Percentiles rank a stretch among this genome's conserved stretches.
phyloP scores from a whole-genome alignment of 805 yeast species.

The Candida oleophila region DNA sequence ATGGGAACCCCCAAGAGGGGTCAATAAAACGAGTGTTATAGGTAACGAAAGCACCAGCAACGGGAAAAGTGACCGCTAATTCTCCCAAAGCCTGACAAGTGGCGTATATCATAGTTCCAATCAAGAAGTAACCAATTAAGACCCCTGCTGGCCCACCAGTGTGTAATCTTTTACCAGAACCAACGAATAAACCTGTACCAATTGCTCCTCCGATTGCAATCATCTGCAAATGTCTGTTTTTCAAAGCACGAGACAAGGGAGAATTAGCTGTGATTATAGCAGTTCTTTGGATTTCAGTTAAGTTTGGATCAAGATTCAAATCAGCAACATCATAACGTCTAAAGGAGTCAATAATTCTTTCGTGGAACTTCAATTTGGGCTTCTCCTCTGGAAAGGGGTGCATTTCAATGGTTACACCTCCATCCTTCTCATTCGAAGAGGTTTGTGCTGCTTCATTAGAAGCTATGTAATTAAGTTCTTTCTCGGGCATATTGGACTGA shows the following conservation, averaged over 20 bases:
- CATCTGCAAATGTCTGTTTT: constrained; percentile 62
- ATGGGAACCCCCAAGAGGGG: constrained; percentile 59
- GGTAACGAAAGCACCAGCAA: constrained; percentile 66
- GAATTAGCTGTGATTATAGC: constrained; percentile 45
- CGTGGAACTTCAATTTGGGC: neutral
- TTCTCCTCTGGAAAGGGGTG: neutral
- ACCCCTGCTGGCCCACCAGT: constrained; percentile 66
- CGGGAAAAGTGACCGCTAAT: constrained; percentile 58
- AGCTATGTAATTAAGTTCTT: constrained; percentile 1
- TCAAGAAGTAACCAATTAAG: constrained; percentile 53
- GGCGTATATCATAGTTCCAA: constrained; percentile 55
- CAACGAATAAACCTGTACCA: constrained; percentile 68
- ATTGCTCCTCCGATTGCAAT: constrained; percentile 67
- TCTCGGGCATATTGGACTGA: constrained; percentile 2
- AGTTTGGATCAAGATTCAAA: constrained; percentile 13
- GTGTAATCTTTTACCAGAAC: constrained; percentile 56
- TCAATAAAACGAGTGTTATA: constrained; percentile 59
- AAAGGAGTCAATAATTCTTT: neutral
- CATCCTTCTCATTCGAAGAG: neutral
- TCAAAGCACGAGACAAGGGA: constrained; percentile 54
- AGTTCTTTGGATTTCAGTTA: constrained; percentile 28
- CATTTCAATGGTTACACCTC: neutral
- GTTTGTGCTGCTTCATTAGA: too few species aligned
- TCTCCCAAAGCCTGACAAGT: constrained; percentile 65
- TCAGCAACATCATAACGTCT: neutral